Evolutionary conservation across 306 rosid genomes (phyloP).

Genomic region (Malus asiatica): DNA sequence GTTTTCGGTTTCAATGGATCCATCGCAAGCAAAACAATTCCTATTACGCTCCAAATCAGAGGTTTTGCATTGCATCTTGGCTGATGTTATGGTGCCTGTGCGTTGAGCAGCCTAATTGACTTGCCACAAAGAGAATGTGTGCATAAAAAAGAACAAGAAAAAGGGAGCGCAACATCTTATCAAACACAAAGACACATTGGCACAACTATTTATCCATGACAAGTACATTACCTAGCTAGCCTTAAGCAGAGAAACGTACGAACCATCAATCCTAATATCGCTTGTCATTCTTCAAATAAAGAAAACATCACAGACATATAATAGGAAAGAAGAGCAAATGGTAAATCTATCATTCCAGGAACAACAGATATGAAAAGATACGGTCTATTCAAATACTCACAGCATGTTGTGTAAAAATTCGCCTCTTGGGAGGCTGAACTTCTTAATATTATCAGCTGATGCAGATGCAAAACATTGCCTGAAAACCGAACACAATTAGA

Average conservation of each 20-base stretch:
- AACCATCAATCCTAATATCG: background rate
- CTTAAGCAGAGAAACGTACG: background rate
- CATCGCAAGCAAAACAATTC: background rate
- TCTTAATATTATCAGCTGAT: slow-evolving; percentile 96
- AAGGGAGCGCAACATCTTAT: background rate
- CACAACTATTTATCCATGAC: background rate
- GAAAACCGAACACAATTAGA: slow-evolving; percentile 7
- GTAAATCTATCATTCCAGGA: slow-evolving; percentile 4
- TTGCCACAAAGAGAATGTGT: background rate
- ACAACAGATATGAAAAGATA: background rate
- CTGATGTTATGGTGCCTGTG: background rate
- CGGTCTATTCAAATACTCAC: slow-evolving; percentile 44
- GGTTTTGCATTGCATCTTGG: background rate
- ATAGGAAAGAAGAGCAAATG: background rate
- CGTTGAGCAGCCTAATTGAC: background rate
- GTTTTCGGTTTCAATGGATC: background rate
- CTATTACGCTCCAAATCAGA: background rate
- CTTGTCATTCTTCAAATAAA: background rate
- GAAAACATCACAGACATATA: background rate
- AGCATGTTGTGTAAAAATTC: slow-evolving; percentile 97
- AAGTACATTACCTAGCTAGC: background rate
- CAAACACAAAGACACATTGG: background rate
- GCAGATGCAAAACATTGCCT: slow-evolving; percentile 97
- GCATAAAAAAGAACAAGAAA: background rate
- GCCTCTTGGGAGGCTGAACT: slow-evolving; percentile 87